Evolutionary conservation across 1,139 yeast species (phyloP).

Genomic region (Meyerozyma carpophila): DNA sequence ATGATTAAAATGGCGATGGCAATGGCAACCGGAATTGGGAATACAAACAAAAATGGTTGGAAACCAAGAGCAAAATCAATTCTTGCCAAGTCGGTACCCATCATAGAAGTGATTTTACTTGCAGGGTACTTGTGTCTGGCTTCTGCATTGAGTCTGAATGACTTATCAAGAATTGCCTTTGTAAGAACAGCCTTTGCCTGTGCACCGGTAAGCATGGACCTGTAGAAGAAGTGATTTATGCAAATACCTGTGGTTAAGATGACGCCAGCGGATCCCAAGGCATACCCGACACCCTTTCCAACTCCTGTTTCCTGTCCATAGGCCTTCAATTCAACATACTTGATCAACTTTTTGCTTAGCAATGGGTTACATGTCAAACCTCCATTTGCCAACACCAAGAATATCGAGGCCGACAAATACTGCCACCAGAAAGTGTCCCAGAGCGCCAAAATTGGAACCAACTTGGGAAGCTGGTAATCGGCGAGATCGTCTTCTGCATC

Average conservation of each 20-base stretch:
- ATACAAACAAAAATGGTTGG: constrained; percentile 58
- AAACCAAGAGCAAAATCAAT: constrained; percentile 72
- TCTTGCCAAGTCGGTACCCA: constrained; percentile 77
- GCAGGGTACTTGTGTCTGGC: constrained; percentile 24
- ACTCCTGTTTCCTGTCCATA: constrained; percentile 16
- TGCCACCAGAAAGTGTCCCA: constrained; percentile 53
- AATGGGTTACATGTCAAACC: constrained; percentile 27
- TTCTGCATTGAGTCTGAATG: constrained; percentile 24
- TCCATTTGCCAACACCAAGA: constrained; percentile 14
- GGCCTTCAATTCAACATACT: constrained; percentile 37
- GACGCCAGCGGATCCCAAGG: constrained; percentile 24
- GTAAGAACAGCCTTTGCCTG: constrained; percentile 31
- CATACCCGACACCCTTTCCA: constrained; percentile 57
- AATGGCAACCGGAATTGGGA: constrained; percentile 57
- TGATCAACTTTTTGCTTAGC: constrained; percentile 48
- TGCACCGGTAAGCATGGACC: constrained; percentile 45
- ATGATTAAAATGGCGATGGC: constrained; percentile 60
- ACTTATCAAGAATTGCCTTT: constrained; percentile 26
- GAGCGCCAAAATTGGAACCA: constrained; percentile 27
- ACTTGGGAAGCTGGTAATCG: constrained; percentile 18
- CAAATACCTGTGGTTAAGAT: constrained; percentile 35
- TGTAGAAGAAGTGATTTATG: constrained; percentile 59
- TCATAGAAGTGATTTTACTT: constrained; percentile 41
- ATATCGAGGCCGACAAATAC: constrained; percentile 32
- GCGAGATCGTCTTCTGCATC: constrained; percentile 22